phyloP scores from a whole-genome alignment of 352 stramenopile genomes.

The Halophytophthora batemanensis region DNA sequence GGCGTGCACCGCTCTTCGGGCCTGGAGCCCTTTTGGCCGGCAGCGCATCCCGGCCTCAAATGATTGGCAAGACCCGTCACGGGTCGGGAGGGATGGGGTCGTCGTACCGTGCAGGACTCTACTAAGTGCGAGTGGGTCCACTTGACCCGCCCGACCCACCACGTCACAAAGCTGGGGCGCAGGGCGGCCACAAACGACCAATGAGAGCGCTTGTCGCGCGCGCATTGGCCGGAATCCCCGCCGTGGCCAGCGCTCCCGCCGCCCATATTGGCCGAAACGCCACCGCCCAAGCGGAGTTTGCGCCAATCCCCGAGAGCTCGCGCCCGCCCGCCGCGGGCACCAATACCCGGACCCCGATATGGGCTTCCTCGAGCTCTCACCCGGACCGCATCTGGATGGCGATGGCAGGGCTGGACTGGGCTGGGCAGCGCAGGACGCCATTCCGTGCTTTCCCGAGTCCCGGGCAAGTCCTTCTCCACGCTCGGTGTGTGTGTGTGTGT shows the following conservation, averaged over 20 bases:
- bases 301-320: not conserved
- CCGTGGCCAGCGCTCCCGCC: not conserved
- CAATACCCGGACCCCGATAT: conserved; percentile 10
- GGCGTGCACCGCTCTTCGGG: too few species aligned
- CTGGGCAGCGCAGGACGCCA: conserved; percentile 8
- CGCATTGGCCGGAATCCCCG: not conserved
- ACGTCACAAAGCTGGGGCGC: conserved; percentile 6
- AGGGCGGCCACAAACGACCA: not conserved
- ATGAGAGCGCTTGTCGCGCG: not conserved
- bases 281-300: too few species aligned
- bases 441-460: conserved; percentile 34
- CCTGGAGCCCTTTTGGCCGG: not conserved
- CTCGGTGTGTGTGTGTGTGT: conserved; percentile 6
- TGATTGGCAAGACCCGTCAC: conserved; percentile 10
- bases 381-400: conserved; percentile 5
- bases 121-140: conserved; percentile 28
- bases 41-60: conserved; percentile 4
- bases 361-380: conserved; percentile 18
- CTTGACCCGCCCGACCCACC: conserved; percentile 6
- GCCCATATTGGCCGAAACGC: conserved; percentile 14
- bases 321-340: conserved; percentile 1
- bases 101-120: conserved; percentile 2
- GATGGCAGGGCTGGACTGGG: conserved; percentile 4
- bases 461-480: conserved; percentile 17
- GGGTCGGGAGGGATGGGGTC: not conserved